Conservation (phyloP, 1,139 yeast genomes). For the Geotrichum histeridarum region DNA sequence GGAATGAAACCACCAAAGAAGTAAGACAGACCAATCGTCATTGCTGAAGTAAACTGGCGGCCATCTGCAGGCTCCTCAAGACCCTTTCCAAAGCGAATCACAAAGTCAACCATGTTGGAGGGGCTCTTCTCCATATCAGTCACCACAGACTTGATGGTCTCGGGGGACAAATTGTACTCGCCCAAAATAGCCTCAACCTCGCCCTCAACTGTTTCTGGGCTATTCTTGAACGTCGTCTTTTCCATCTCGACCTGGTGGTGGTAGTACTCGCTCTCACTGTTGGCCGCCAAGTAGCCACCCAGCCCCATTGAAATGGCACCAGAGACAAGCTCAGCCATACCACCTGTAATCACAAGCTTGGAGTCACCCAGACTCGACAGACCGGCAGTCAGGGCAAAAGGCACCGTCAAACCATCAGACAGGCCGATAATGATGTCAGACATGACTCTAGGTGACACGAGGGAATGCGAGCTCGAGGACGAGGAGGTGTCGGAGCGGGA, state of each 20-base stretch:
- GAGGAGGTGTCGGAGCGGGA: neutral
- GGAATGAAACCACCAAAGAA: slow-evolving; percentile 83
- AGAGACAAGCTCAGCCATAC: slow-evolving; percentile 77
- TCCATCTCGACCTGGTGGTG: slow-evolving; percentile 56
- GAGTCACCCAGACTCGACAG: slow-evolving; percentile 69
- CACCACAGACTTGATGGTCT: slow-evolving; percentile 55
- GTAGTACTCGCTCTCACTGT: slow-evolving; percentile 56
- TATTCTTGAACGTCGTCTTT: slow-evolving; percentile 48
- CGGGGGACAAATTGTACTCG: slow-evolving; percentile 64
- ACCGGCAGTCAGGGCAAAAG: slow-evolving; percentile 82
- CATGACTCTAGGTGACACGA: slow-evolving; percentile 55
- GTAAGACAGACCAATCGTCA: slow-evolving; percentile 70
- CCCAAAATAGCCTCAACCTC: slow-evolving; percentile 63
- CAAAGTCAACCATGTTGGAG: slow-evolving; percentile 57
- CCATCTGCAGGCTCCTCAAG: slow-evolving; percentile 78
- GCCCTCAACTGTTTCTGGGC: slow-evolving; percentile 48
- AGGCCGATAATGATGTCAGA: slow-evolving; percentile 74
- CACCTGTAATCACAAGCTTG: slow-evolving; percentile 74
- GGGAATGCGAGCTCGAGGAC: slow-evolving; percentile 20
- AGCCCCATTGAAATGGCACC: slow-evolving; percentile 85
- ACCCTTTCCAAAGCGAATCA: slow-evolving; percentile 68
- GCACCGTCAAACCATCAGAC: slow-evolving; percentile 78
- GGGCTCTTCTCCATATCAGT: slow-evolving; percentile 63
- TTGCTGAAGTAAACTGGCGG: slow-evolving; percentile 67
- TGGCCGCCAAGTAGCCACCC: slow-evolving; percentile 81